phyloP scores from a whole-genome alignment of 2,329 filamentous ascomycete species.

The Apiospora marii region DNA sequence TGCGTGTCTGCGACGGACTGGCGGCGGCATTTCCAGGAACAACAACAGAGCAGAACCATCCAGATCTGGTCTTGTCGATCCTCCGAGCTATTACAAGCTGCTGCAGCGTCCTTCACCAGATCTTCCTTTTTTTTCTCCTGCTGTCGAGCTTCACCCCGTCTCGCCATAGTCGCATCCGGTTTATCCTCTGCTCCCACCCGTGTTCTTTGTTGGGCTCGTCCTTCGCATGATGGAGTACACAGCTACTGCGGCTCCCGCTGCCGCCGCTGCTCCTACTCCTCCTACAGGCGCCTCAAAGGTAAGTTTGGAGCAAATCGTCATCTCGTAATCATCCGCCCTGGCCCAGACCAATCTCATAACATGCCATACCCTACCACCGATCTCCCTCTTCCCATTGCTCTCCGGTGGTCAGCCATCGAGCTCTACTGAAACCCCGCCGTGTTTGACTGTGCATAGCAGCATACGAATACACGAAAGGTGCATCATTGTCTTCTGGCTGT shows the following conservation, averaged over 20 bases:
- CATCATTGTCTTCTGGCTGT: background rate
- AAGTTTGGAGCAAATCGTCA: conserved; percentile 25
- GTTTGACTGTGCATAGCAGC: conserved; percentile 10
- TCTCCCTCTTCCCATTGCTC: conserved; percentile 12
- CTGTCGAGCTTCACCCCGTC: background rate
- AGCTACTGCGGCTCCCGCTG: conserved; percentile 10
- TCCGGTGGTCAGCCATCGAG: conserved; percentile 11
- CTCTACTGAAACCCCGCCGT: background rate
- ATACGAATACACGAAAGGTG: conserved; percentile 20
- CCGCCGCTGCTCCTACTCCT: background rate
- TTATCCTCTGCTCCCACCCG: background rate
- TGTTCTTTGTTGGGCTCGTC: background rate
- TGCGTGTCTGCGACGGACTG: background rate
- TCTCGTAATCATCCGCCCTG: conserved; percentile 23
- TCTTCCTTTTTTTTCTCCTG: background rate
- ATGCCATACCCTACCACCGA: conserved; percentile 18
- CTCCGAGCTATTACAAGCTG: conserved; percentile 22
- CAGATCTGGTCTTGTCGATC: conserved; percentile 24
- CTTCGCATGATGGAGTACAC: conserved; percentile 17
- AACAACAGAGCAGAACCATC: background rate
- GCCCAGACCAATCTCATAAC: conserved; percentile 10
- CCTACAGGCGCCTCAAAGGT: conserved; percentile 24
- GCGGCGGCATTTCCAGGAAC: conserved; percentile 23
- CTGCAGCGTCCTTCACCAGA: conserved; percentile 7
- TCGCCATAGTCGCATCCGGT: background rate